Percentiles rank a stretch among this genome's conserved stretches.
Conservation (phyloP, 345 rosid genomes). For the Brassica rapa region DNA sequence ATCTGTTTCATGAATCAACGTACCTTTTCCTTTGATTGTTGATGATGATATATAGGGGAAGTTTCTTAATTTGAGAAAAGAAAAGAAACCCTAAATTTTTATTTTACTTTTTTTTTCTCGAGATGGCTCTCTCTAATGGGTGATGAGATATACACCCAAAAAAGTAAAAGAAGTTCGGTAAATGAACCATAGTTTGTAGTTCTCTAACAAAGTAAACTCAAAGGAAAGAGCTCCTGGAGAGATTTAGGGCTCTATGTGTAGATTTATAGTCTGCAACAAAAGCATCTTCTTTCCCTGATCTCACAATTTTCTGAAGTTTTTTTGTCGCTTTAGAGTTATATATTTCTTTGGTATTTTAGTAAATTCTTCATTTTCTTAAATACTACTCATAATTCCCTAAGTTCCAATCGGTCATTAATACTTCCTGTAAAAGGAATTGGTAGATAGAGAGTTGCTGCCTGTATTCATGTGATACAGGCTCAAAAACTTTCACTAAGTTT, state of each 20-base stretch:
- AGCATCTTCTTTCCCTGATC: constrained; percentile 22
- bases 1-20: constrained; percentile 21
- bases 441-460: constrained; percentile 19
- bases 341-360: neutral
- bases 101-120: neutral
- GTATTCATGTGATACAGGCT: constrained; percentile 32
- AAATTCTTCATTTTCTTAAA: neutral
- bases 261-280: constrained; percentile 32
- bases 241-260: constrained; percentile 39
- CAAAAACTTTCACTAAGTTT: constrained; percentile 28
- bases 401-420: constrained; percentile 20
- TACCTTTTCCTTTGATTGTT: neutral
- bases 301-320: neutral
- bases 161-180: constrained; percentile 36
- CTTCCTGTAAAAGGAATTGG: constrained; percentile 32
- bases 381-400: constrained; percentile 9
- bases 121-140: constrained; percentile 2
- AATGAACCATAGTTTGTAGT: constrained; percentile 33
- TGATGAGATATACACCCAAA: constrained; percentile 28
- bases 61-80: constrained; percentile 23
- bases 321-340: neutral
- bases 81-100: constrained; percentile 34
- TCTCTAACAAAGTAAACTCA: constrained; percentile 38
- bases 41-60: neutral
- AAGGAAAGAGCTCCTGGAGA: constrained; percentile 31